Evolutionary conservation across 108 stramenopile species (phyloP).

Genomic region (Cyclotella distinguenda): DNA sequence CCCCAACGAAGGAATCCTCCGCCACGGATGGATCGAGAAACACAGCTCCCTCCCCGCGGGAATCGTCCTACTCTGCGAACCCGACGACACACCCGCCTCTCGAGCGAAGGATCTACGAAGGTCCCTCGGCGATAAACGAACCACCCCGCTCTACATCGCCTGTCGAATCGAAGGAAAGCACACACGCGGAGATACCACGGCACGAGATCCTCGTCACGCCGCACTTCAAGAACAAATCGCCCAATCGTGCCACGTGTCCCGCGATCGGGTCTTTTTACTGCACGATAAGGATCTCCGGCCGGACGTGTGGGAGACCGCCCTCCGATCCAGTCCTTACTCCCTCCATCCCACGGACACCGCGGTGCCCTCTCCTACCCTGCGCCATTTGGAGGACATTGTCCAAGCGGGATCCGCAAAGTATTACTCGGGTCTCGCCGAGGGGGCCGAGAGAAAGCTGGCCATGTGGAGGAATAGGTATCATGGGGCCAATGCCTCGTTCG

Average conservation of each 20-base stretch:
- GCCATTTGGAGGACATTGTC: constrained; percentile 18
- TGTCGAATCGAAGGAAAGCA: constrained; percentile 85
- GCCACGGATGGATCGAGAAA: too few species aligned
- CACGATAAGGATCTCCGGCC: constrained; percentile 24
- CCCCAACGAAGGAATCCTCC: constrained; percentile 59
- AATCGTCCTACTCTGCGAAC: too few species aligned
- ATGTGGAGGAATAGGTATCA: constrained; percentile 45
- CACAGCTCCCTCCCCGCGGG: too few species aligned
- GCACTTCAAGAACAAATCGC: constrained; percentile 20
- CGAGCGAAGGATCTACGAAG: too few species aligned
- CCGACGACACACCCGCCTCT: too few species aligned
- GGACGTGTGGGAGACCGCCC: constrained; percentile 30
- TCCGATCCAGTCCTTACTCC: constrained; percentile 26
- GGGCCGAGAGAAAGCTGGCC: constrained; percentile 33
- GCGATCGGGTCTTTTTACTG: constrained; percentile 22
- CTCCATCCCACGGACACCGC: background rate
- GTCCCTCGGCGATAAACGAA: too few species aligned
- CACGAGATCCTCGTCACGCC: constrained; percentile 11
- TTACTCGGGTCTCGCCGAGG: constrained; percentile 34
- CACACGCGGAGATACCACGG: constrained; percentile 62
- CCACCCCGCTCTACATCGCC: too few species aligned
- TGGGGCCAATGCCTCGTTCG: constrained; percentile 37
- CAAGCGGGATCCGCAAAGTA: constrained; percentile 29
- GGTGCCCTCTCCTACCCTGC: constrained; percentile 11
- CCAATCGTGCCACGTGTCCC: constrained; percentile 23